These are phyloP conservation scores for Tympanopsis confertula DNA, from an alignment of 2,329 filamentous ascomycete genomes.

Conservation along the genomic window DNA sequence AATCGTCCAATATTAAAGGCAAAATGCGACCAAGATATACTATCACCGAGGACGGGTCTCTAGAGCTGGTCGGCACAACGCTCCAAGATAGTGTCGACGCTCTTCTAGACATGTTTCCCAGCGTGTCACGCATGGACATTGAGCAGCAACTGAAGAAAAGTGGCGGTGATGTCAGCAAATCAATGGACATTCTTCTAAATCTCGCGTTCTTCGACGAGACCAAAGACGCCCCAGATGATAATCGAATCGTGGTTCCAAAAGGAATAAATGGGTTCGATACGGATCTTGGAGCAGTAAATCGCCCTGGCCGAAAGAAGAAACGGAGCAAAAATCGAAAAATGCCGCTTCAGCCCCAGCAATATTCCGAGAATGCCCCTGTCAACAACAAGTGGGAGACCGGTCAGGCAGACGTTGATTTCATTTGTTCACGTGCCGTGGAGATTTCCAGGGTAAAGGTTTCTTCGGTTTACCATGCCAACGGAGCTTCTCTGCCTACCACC, in stretches of 20 bases:
- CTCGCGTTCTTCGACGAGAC: slow-evolving; percentile 42
- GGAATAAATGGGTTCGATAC: slow-evolving; percentile 48
- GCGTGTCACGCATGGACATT: slow-evolving; percentile 31
- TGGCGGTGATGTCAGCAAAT: slow-evolving; percentile 33
- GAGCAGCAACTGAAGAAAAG: slow-evolving; percentile 39
- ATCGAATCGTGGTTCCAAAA: slow-evolving; percentile 30
- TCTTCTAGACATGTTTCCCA: slow-evolving; percentile 43
- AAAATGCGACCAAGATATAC: not conserved
- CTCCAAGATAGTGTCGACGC: slow-evolving; percentile 34
- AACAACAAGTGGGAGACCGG: slow-evolving; percentile 44
- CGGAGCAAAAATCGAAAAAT: not conserved
- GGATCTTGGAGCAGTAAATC: slow-evolving; percentile 13
- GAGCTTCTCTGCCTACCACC: slow-evolving; percentile 37
- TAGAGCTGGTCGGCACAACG: slow-evolving; percentile 15
- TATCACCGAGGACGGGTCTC: not conserved
- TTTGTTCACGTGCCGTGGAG: slow-evolving; percentile 33
- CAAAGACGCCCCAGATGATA: slow-evolving; percentile 23
- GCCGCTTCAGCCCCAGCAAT: not conserved
- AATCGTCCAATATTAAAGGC: no score
- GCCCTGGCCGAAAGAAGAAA: not conserved
- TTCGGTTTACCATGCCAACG: slow-evolving; percentile 42
- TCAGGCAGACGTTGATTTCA: slow-evolving; percentile 42
- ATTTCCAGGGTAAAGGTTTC: slow-evolving; percentile 28
- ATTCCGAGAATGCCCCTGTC: slow-evolving; percentile 14
- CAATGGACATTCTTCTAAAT: slow-evolving; percentile 50